Percentiles rank a stretch among this genome's conserved stretches.
Evolutionary conservation across 148 eudicot genomes (phyloP).

Genomic region (Nepenthes mirabilis): DNA sequence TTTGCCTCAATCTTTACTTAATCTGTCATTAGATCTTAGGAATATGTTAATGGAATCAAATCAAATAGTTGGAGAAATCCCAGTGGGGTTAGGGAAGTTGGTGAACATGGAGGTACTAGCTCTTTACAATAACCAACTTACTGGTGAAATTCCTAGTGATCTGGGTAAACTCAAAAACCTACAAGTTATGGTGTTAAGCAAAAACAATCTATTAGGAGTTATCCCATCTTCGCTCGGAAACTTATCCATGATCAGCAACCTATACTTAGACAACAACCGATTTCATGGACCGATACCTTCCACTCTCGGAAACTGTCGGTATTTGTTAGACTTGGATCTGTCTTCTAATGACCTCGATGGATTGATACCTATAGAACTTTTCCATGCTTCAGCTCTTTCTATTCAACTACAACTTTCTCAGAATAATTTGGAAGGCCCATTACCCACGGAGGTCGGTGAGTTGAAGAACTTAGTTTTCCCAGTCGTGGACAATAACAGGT

Average conservation of each 20-base stretch:
- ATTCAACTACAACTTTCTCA: slow-evolving; percentile 5
- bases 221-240: slow-evolving; percentile 30
- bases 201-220: slow-evolving; percentile 18
- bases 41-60: no score
- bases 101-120: slow-evolving; percentile 1
- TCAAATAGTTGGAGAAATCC: slow-evolving; percentile 20
- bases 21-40: slow-evolving; percentile 11
- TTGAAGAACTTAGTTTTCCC: slow-evolving; percentile 16
- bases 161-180: slow-evolving; percentile 13
- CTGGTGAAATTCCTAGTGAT: slow-evolving; percentile 16
- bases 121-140: slow-evolving; percentile 6
- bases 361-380: slow-evolving; percentile 20
- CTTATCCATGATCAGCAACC: slow-evolving; percentile 9
- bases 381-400: slow-evolving; percentile 9
- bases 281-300: slow-evolving; percentile 27
- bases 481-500: slow-evolving; percentile 12
- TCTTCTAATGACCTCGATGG: slow-evolving; percentile 19
- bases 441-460: slow-evolving; percentile 19
- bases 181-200: background rate
- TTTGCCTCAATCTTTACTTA: slow-evolving; percentile 16
- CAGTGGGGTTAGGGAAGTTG: slow-evolving; percentile 13
- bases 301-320: slow-evolving; percentile 21
- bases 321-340: slow-evolving; percentile 11
- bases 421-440: slow-evolving; percentile 21
- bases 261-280: slow-evolving; percentile 10